Conservation (phyloP, 371 early-diverging fungal species). For the Rhizoclosmatium hyalinum region DNA sequence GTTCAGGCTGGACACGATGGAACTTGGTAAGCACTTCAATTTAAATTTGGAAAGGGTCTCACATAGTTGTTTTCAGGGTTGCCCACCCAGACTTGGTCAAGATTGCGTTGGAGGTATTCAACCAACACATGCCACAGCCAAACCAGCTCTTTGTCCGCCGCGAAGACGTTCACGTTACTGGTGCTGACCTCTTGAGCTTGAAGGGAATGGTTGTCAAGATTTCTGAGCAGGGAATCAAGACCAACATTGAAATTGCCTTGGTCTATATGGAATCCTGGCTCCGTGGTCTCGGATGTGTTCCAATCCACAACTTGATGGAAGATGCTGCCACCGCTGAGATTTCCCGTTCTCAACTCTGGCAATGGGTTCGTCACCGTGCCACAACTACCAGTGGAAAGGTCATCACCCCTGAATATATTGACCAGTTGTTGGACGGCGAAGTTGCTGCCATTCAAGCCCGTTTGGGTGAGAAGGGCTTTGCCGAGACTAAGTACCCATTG, state of each 20-base stretch:
- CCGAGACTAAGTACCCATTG: slow-evolving; percentile 70
- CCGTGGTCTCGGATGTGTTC: slow-evolving; percentile 93
- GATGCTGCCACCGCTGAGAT: slow-evolving; percentile 98
- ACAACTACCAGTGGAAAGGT: slow-evolving; percentile 80
- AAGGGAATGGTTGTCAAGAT: slow-evolving; percentile 76
- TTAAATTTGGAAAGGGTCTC: slow-evolving; percentile 37
- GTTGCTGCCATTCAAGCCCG: slow-evolving; percentile 69
- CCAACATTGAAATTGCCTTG: slow-evolving; percentile 89
- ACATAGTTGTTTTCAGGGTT: slow-evolving; percentile 96
- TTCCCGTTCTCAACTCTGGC: slow-evolving; percentile 94
- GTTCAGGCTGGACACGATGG: slow-evolving; percentile 59
- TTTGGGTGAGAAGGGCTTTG: slow-evolving; percentile 69
- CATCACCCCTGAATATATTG: slow-evolving; percentile 77
- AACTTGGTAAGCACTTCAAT: neutral
- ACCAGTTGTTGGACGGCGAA: slow-evolving; percentile 86
- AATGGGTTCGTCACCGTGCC: slow-evolving; percentile 92
- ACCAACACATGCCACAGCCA: slow-evolving; percentile 93
- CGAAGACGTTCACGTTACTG: slow-evolving; percentile 86
- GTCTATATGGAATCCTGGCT: slow-evolving; percentile 97
- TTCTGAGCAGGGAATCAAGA: slow-evolving; percentile 88
- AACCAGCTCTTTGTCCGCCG: slow-evolving; percentile 93
- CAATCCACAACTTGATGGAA: slow-evolving; percentile 96
- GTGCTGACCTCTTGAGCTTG: slow-evolving; percentile 83
- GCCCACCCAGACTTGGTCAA: slow-evolving; percentile 95
- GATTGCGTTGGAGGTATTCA: slow-evolving; percentile 86